phyloP scores from a whole-genome alignment of 352 stramenopile species.

The Pilasporangium apinafurcum region DNA sequence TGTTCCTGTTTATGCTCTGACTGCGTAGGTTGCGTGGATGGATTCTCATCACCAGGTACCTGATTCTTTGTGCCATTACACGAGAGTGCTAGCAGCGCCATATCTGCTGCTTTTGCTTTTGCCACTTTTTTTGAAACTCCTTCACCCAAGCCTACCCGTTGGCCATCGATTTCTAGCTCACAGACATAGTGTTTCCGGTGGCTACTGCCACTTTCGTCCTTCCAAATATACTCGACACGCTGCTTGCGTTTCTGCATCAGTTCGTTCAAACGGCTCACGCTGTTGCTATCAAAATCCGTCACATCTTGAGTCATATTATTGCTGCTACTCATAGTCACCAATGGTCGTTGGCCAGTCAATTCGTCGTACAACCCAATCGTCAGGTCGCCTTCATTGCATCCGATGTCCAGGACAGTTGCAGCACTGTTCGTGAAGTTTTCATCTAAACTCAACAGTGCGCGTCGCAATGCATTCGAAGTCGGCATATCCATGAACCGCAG shows the following conservation, averaged over 20 bases:
- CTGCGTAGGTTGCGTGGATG: no score
- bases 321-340: neutral
- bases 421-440: constrained; percentile 9
- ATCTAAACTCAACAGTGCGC: constrained; percentile 23
- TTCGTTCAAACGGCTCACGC: constrained; percentile 65
- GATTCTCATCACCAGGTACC: neutral
- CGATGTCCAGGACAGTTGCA: constrained; percentile 60
- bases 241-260: constrained; percentile 58
- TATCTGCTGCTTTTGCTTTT: constrained; percentile 63
- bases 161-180: constrained; percentile 45
- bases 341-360: constrained; percentile 20
- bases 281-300: constrained; percentile 39
- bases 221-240: constrained; percentile 47
- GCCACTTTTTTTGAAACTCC: constrained; percentile 81
- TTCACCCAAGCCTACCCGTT: constrained; percentile 36
- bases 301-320: constrained; percentile 21
- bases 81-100: constrained; percentile 27
- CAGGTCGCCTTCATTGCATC: constrained; percentile 81
- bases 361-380: constrained; percentile 65
- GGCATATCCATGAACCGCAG: constrained; percentile 64
- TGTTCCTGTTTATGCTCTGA: no score
- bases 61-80: constrained; percentile 2
- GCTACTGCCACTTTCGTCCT: constrained; percentile 41
- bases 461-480: constrained; percentile 30
- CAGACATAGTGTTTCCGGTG: constrained; percentile 60